Evolutionary conservation across 2,329 filamentous ascomycete genomes (phyloP).

Genomic region (Monosporascus ibericus): DNA sequence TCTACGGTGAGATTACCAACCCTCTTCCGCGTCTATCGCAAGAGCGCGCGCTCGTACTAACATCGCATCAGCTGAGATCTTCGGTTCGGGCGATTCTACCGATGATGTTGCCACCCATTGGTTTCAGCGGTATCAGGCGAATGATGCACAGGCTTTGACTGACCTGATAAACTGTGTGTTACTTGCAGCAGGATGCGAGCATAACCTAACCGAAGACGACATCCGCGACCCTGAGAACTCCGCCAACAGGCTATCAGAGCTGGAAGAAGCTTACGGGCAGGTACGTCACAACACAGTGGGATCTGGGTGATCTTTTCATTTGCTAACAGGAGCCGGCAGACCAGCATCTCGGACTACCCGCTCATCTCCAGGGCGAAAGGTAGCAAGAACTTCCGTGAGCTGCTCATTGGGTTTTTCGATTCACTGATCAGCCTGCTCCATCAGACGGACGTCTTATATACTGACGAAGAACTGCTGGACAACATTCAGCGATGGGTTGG

Average conservation of each 20-base stretch:
- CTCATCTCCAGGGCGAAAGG: slow-evolving; percentile 77
- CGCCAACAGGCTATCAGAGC: slow-evolving; percentile 67
- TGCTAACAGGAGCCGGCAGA: slow-evolving; percentile 50
- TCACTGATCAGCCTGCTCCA: slow-evolving; percentile 72
- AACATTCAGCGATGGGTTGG: slow-evolving; percentile 87
- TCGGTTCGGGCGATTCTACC: slow-evolving; percentile 50
- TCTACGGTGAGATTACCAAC: slow-evolving; percentile 43
- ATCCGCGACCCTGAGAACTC: slow-evolving; percentile 87
- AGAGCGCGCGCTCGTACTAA: slow-evolving; percentile 9
- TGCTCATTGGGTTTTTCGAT: slow-evolving; percentile 73
- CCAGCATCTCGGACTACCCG: slow-evolving; percentile 75
- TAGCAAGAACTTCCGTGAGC: slow-evolving; percentile 69
- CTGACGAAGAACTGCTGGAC: slow-evolving; percentile 70
- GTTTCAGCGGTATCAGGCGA: slow-evolving; percentile 50
- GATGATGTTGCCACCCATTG: slow-evolving; percentile 55
- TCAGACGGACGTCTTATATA: slow-evolving; percentile 75
- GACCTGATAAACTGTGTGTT: slow-evolving; percentile 63
- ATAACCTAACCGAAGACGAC: slow-evolving; percentile 73
- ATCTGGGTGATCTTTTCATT: neutral
- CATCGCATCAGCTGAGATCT: slow-evolving; percentile 49
- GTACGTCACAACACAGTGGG: slow-evolving; percentile 36
- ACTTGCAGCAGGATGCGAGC: slow-evolving; percentile 71
- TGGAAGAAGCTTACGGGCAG: slow-evolving; percentile 84
- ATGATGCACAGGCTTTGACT: slow-evolving; percentile 49
- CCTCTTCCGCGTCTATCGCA: neutral